Percentiles rank a stretch among this genome's conserved stretches.
phyloP scores from a whole-genome alignment of 176 grass and related monocot genomes.

The Triticum urartu region DNA sequence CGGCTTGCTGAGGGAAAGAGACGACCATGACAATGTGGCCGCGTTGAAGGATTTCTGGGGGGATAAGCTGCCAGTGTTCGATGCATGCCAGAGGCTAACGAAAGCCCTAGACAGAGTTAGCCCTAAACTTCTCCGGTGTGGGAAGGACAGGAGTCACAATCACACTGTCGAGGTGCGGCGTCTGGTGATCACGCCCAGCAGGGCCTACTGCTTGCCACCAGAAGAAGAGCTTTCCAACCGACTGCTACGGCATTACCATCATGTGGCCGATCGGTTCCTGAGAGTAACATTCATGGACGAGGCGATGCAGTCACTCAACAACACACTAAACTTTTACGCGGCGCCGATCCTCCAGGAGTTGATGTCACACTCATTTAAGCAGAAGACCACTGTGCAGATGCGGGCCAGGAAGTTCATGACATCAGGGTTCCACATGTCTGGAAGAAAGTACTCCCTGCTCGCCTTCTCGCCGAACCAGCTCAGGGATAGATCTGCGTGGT shows the following conservation, averaged over 20 bases:
- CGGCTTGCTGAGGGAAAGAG: conserved; percentile 43
- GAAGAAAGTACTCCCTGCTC: conserved; percentile 77
- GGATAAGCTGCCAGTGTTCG: conserved; percentile 37
- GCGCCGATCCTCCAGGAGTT: conserved; percentile 67
- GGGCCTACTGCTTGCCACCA: conserved; percentile 70
- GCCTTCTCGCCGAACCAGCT: conserved; percentile 91
- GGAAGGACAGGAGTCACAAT: conserved; percentile 28
- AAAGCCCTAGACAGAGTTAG: conserved; percentile 38
- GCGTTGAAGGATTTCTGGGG: conserved; percentile 55
- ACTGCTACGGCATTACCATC: conserved; percentile 59
- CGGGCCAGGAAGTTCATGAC: conserved; percentile 54
- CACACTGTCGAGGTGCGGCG: conserved; percentile 51
- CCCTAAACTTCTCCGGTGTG: conserved; percentile 27
- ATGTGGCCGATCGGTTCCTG: conserved; percentile 70
- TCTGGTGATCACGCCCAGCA: conserved; percentile 80
- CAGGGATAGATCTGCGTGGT: conserved; percentile 85
- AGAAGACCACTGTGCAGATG: conserved; percentile 76
- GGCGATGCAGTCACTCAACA: conserved; percentile 64
- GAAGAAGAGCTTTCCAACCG: conserved; percentile 81
- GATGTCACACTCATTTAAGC: conserved; percentile 51
- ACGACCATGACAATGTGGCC: conserved; percentile 38
- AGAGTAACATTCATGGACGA: conserved; percentile 95
- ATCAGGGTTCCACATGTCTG: conserved; percentile 75
- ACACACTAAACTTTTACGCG: conserved; percentile 58
- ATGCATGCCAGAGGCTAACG: conserved; percentile 37